Percentiles rank a stretch among this genome's conserved stretches.
phyloP scores from a whole-genome alignment of 2,329 filamentous ascomycete genomes.

The Arthroderma uncinatum region DNA sequence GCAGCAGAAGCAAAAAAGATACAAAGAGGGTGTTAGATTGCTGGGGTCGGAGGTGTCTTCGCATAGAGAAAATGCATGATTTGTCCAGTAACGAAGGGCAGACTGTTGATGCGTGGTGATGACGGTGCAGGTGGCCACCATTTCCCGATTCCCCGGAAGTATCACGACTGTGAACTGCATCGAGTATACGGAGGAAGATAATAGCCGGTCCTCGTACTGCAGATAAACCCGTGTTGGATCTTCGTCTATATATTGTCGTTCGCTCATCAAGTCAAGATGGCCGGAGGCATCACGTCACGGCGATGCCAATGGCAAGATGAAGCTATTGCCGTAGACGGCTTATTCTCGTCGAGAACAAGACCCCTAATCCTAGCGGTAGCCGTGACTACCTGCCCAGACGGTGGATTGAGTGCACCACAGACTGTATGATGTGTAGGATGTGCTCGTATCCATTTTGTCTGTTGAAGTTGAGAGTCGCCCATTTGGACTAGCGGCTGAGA shows the following conservation, averaged over 20 bases:
- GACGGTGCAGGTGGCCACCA: background rate
- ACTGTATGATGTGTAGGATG: background rate
- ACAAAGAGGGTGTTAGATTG: background rate
- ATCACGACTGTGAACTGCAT: background rate
- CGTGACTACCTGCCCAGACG: background rate
- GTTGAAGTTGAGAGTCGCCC: background rate
- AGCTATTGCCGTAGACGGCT: no score
- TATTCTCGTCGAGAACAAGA: no score
- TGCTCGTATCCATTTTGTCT: constrained; percentile 1
- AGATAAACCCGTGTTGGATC: background rate
- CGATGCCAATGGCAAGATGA: no score
- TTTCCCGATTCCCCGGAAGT: constrained; percentile 5
- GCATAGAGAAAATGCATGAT: constrained; percentile 2
- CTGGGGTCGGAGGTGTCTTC: background rate
- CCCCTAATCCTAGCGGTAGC: no score
- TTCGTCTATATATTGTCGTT: background rate
- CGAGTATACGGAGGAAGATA: background rate
- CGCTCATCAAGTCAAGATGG: no score
- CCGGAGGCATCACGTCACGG: no score
- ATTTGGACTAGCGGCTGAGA: background rate
- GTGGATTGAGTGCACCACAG: background rate
- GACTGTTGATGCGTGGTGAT: background rate
- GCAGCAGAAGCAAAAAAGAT: background rate
- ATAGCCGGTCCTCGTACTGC: background rate
- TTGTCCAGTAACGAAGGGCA: background rate